These are phyloP conservation scores for Fusarium nygamai DNA, from an alignment of 2,329 filamentous ascomycete species.

Conservation along the genomic window DNA sequence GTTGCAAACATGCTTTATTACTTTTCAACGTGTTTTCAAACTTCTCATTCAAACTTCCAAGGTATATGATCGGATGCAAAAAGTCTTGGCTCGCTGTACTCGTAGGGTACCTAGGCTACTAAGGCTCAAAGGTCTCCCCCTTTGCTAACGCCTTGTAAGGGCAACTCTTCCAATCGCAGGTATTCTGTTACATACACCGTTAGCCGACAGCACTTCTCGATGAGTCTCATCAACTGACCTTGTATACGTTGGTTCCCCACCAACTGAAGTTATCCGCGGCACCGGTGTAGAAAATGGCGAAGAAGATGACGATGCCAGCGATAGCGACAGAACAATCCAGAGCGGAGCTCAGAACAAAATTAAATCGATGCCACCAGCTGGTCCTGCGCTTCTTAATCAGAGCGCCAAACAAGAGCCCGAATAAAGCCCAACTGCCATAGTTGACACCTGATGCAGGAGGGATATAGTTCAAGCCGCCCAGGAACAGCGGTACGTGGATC, in stretches of 20 bases:
- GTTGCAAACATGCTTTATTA: not conserved
- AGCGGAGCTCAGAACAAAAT: constrained; percentile 47
- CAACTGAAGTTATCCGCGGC: constrained; percentile 41
- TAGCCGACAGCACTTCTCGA: not conserved
- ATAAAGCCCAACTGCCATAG: constrained; percentile 47
- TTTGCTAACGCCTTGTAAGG: constrained; percentile 11
- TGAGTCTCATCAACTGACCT: constrained; percentile 2
- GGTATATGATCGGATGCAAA: not conserved
- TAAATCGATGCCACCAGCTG: constrained; percentile 47
- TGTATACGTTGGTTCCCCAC: constrained; percentile 44
- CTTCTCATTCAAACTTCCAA: too few species aligned
- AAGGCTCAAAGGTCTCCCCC: not conserved
- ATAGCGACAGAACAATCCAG: constrained; percentile 47
- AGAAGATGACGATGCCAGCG: constrained; percentile 48
- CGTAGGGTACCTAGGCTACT: too few species aligned
- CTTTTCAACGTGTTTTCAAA: not conserved
- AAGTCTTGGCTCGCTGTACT: too few species aligned
- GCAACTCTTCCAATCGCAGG: constrained; percentile 40
- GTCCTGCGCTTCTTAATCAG: constrained; percentile 38
- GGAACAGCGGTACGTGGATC: constrained; percentile 45
- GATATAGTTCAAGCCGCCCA: constrained; percentile 47
- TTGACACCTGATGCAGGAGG: constrained; percentile 48
- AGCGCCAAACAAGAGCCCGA: constrained; percentile 44
- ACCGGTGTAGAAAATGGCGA: constrained; percentile 46
- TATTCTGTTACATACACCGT: constrained; percentile 9